A percentile compares a stretch with the other conserved stretches of the same genome.
Conservation (phyloP, 805 yeast genomes). For the Hemisphaericaspora nanyangensis region DNA sequence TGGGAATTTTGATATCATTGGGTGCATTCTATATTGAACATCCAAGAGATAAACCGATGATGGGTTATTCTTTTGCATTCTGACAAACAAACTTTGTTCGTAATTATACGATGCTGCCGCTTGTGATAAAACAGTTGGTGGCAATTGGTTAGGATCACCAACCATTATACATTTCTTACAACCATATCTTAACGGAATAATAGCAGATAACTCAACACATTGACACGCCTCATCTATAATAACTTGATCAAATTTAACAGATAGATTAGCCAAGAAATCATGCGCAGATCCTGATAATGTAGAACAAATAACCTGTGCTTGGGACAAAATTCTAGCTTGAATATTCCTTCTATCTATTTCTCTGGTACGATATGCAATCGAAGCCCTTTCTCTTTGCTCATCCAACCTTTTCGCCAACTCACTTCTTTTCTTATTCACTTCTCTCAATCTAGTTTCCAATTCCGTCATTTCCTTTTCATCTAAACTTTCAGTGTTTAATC, state of each 20-base stretch:
- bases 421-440: constrained; percentile 57
- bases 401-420: constrained; percentile 73
- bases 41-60: constrained; percentile 68
- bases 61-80: constrained; percentile 74
- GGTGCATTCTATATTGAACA: constrained; percentile 98
- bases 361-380: constrained; percentile 64
- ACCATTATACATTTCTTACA: constrained; percentile 91
- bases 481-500: constrained; percentile 19
- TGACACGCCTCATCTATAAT: constrained; percentile 97
- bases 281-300: constrained; percentile 95
- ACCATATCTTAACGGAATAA: constrained; percentile 90
- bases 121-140: constrained; percentile 92
- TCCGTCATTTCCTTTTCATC: constrained; percentile 42
- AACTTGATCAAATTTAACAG: constrained; percentile 82
- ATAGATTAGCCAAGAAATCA: constrained; percentile 70
- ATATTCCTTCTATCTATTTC: constrained; percentile 74
- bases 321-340: constrained; percentile 66
- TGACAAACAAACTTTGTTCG: constrained; percentile 88
- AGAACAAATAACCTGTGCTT: constrained; percentile 84
- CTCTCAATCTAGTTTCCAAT: constrained; percentile 49
- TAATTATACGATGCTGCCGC: constrained; percentile 76
- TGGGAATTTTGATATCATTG: constrained; percentile 83
- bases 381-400: constrained; percentile 69
- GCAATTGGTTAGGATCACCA: constrained; percentile 97
- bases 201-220: constrained; percentile 86